Conservation (phyloP, 177 flowering plant species). For the Telopea speciosissima region DNA sequence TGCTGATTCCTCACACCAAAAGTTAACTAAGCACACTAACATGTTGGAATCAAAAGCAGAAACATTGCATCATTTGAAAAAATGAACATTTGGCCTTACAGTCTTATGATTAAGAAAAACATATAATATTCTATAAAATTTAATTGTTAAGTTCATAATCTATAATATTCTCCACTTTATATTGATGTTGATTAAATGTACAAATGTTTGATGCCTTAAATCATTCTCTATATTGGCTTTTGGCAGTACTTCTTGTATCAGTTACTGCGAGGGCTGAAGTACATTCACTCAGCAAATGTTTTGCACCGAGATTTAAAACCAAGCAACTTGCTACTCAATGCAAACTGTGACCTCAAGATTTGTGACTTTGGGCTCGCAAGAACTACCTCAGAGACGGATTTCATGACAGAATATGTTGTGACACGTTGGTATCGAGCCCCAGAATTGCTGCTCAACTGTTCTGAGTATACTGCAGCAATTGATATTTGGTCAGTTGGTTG, state of each 20-base stretch:
- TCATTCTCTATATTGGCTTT: not conserved
- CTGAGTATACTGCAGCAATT: constrained; percentile 88
- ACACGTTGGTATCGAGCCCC: constrained; percentile 95
- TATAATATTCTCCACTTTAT: not conserved
- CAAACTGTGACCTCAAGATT: constrained; percentile 93
- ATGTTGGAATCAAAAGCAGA: not conserved
- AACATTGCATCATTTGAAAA: too few species aligned
- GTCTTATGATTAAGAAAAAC: too few species aligned
- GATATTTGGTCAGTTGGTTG: constrained; percentile 98
- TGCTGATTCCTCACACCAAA: too few species aligned
- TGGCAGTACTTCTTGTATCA: constrained; percentile 91
- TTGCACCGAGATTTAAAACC: constrained; percentile 91
- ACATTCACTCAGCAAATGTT: constrained; percentile 91
- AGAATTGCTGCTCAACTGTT: constrained; percentile 83
- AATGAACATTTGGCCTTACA: not conserved
- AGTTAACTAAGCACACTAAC: too few species aligned
- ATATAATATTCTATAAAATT: too few species aligned
- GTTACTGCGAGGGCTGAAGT: constrained; percentile 77
- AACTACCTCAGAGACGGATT: constrained; percentile 80
- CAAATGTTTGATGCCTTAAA: too few species aligned
- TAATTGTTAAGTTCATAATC: not conserved
- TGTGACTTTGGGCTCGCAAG: constrained; percentile 98
- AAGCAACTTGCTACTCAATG: constrained; percentile 82
- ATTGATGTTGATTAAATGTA: not conserved
- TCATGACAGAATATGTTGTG: constrained; percentile 97